A percentile compares a stretch with the other conserved stretches of the same genome.
Conservation (phyloP, 768 basidiomycete species). For the Krasilnikovozyma curviuscula region DNA sequence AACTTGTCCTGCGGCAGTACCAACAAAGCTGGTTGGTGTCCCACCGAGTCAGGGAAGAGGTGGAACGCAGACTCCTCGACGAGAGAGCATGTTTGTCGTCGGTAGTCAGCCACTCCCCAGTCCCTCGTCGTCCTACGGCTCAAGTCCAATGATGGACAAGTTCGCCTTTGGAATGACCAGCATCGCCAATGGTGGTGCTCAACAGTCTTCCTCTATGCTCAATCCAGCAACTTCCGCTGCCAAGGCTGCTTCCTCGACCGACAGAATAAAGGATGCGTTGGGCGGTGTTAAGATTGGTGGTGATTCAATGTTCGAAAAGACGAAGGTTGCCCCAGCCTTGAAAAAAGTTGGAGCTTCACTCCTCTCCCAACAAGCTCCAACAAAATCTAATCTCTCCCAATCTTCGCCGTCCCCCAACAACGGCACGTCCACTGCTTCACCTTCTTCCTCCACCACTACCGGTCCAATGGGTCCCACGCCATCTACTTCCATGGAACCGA, state of each 20-base stretch:
- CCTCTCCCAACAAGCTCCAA: conserved; percentile 48
- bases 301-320: too few species aligned
- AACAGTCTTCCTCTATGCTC: background rate
- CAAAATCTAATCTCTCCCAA: conserved; percentile 3
- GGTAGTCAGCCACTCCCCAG: conserved; percentile 76
- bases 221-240: background rate
- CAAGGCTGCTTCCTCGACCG: background rate
- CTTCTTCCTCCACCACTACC: conserved; percentile 13
- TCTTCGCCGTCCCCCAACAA: background rate
- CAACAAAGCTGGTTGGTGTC: conserved; percentile 73
- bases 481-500: conserved; percentile 20
- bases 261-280: too few species aligned
- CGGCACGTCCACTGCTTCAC: background rate
- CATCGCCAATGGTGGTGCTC: conserved; percentile 33
- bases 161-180: conserved; percentile 84
- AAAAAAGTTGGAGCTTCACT: conserved; percentile 32
- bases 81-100: conserved; percentile 67
- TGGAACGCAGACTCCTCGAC: conserved; percentile 82
- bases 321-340: conserved; percentile 1
- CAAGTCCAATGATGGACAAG: conserved; percentile 60
- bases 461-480: conserved; percentile 17
- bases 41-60: conserved; percentile 74
- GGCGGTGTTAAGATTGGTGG: too few species aligned
- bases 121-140: conserved; percentile 48
- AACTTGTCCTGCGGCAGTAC: conserved; percentile 35